Evolutionary conservation across 1,284 basidiomycete species (phyloP).

Genomic region (Ganoderma meredithae): DNA sequence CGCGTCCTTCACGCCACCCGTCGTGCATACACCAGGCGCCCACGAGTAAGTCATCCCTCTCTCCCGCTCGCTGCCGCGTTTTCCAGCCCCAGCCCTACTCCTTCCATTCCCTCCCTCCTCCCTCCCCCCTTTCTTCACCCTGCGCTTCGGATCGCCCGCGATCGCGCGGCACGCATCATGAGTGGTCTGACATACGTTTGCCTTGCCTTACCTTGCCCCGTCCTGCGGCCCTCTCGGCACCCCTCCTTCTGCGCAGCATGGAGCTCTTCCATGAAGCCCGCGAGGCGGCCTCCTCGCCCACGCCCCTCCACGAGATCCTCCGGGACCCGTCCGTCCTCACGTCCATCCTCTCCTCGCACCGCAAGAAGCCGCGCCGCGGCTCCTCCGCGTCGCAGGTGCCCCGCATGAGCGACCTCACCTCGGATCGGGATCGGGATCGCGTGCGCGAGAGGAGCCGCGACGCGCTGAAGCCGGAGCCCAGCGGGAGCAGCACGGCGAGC

Average conservation of each 20-base stretch:
- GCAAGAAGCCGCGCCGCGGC: conserved; percentile 39
- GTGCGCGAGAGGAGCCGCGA: conserved; percentile 29
- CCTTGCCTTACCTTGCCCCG: neutral
- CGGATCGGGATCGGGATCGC: conserved; percentile 24
- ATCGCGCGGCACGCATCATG: neutral
- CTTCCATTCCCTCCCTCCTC: neutral
- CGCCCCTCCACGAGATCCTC: conserved; percentile 43
- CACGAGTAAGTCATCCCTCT: conserved; percentile 27
- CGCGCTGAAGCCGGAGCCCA: conserved; percentile 11
- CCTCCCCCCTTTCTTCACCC: neutral
- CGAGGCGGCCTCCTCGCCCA: conserved; percentile 42
- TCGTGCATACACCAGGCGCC: conserved; percentile 28
- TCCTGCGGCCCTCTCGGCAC: neutral
- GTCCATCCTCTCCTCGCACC: conserved; percentile 35
- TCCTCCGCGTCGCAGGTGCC: conserved; percentile 37
- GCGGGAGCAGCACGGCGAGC: conserved; percentile 19
- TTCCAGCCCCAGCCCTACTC: neutral
- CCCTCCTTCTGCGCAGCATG: conserved; percentile 23
- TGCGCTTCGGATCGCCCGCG: conserved; percentile 6
- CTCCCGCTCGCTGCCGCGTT: neutral
- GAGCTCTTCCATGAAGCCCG: conserved; percentile 39
- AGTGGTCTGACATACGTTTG: neutral
- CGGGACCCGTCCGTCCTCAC: conserved; percentile 42
- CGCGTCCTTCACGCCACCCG: conserved; percentile 31
- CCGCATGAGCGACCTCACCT: conserved; percentile 9